Evolutionary conservation across 805 yeast species (phyloP).

Genomic region (Candida easanensis): DNA sequence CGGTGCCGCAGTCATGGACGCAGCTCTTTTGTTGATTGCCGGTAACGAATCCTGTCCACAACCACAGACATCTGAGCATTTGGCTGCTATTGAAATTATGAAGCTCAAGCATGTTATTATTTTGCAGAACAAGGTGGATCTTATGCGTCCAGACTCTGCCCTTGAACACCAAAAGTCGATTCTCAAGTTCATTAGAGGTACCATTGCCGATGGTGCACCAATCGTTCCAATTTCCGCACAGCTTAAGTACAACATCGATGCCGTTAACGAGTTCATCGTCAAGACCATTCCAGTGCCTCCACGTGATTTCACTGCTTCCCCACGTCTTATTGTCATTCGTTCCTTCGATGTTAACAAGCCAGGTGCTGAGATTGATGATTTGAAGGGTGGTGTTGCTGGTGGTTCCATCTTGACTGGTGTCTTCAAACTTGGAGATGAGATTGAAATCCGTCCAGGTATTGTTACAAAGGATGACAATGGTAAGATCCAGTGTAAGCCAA

Average conservation of each 20-base stretch:
- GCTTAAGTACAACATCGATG: slow-evolving; percentile 96
- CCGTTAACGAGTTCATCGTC: slow-evolving; percentile 94
- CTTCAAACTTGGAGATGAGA: slow-evolving; percentile 94
- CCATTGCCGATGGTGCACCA: slow-evolving; percentile 99
- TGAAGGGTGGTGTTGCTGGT: slow-evolving; percentile 99
- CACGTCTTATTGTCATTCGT: slow-evolving; percentile 94
- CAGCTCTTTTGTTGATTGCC: slow-evolving; percentile 92
- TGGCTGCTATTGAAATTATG: slow-evolving; percentile 99
- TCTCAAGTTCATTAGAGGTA: slow-evolving; percentile 90
- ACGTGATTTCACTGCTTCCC: slow-evolving; percentile 91
- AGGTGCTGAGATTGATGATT: slow-evolving; percentile 94
- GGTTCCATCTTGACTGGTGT: slow-evolving; percentile 98
- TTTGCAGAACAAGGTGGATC: slow-evolving; percentile 95
- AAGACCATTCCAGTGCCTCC: slow-evolving; percentile 94
- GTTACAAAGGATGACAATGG: slow-evolving; percentile 89
- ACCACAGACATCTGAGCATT: slow-evolving; percentile 98
- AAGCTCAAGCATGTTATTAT: slow-evolving; percentile 94
- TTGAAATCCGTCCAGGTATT: slow-evolving; percentile 98
- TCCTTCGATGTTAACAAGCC: slow-evolving; percentile 99
- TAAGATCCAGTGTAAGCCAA: slow-evolving; percentile 92
- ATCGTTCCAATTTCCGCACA: slow-evolving; percentile 98
- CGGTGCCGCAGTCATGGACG: slow-evolving; percentile 99
- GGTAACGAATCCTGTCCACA: slow-evolving; percentile 99
- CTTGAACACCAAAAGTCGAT: slow-evolving; percentile 93
- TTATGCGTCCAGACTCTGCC: slow-evolving; percentile 97